Base-by-base conservation (phyloP, 2,329 filamentous ascomycete species). In the Zymoseptoria ardabiliae region DNA sequence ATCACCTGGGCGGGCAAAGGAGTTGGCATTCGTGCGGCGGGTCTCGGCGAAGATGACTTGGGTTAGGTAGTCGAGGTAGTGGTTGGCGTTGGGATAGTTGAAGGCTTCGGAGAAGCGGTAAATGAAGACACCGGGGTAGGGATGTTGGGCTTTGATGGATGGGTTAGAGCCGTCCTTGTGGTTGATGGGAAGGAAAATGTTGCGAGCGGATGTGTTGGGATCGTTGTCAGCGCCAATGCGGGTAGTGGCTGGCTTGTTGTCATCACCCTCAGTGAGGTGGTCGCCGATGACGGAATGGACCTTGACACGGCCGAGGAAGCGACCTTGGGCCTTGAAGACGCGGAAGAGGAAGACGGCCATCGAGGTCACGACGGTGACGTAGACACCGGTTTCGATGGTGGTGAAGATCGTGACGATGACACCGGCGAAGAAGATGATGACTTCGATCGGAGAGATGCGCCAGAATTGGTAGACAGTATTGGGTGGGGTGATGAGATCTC, bases 401-500 rank as follows among this genome's bases (percentile, higher is more conserved):
- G 85, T 82, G 76, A 99, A 97, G 51, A 99, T 76, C 0, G 91
- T 96, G 54, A 97, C 89, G 30, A 97, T 76, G 0, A 99, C 92
- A 74, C 94, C 94, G 11, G 90, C 83, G 68, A 97, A 93, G 81
- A 97, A 99, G 71, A 97, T 91, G 54, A 94, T 68, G 0, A 95
- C 89, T 72, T 99, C 94, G 1, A 97, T 72, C 0, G 94, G 94
- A 0, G 91, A 94, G 5, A 96, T 90, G 50, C 86, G 84, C 93
- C 93, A 99, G 77, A 97, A 99, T 69, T 94, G 89, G 74, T 96
- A 96, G 11, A 97, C 82, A 0, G 89, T 92, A 72, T 96, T 91
- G 4, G 93, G 93, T 0, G 91, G 86, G 0, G 92, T 96, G 72
- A 97, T 90, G 58, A 99, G 78, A 72, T 97, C 93, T 59, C 90